phyloP scores from a whole-genome alignment of 176 grass and related monocot species.

The Triticum aestivum region IWGSC_CS_RefSeq_v2.1 NC_057806.1:53388201-53388700 shows the following conservation, averaged over 20 bases:
- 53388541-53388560: not conserved
- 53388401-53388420: not conserved
- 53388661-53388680: constrained; percentile 78
- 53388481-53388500: constrained; percentile 36
- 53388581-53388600: not conserved
- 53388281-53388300: constrained; percentile 29
- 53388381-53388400: not conserved
- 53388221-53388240: constrained; percentile 35
- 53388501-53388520: constrained; percentile 22
- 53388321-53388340: not conserved
- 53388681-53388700: constrained; percentile 63
- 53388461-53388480: constrained; percentile 9
- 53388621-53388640: not conserved
- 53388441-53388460: not conserved
- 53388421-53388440: not conserved
- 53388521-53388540: not conserved
- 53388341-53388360: not conserved
- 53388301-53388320: constrained; percentile 26
- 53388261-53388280: constrained; percentile 42
- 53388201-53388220: not conserved
- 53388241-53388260: not conserved
- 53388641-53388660: constrained; percentile 60
- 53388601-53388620: not conserved
- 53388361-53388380: not conserved
- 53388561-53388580: constrained; percentile 1